Base-by-base conservation (phyloP, 345 rosid genomes). In the Bruguiera sexangula region DNA sequence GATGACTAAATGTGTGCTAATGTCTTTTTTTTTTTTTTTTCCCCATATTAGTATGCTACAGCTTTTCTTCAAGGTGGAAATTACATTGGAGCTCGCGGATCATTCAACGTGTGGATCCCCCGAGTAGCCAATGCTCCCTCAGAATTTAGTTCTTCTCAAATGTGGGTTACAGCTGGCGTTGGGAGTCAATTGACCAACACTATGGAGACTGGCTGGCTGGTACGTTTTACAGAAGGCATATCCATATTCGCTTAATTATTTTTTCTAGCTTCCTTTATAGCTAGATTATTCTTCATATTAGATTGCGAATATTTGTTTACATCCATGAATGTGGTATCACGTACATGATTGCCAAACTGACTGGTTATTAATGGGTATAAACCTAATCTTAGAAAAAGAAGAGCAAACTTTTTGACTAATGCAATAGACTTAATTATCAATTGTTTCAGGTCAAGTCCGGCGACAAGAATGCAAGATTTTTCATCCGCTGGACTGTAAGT, bases 401-500 rank as follows among this genome's bases (percentile, higher is more conserved):
- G 29, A 27, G 29, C 29, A 27, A 27, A 27, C 29, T 27, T 32
- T 6, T 32, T 6, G 43, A 8, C 43, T 43, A 43, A 13, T 13
- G 3, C 3, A 11, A 15, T 13, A 11, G 18, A 3, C 18, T 43
- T 43, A 43, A 39, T 39, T 39, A 11, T 13, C 16, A 43, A 43
- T 56, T 27, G 30, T 10, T 56, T 21, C 60, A 56, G 60, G 60
- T 56, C 16, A 24, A 0, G 26, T 4, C 6, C 16, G 31, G 60
- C 4, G 18, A 27, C 60, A 56, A 5, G 3, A 24, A 56, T 8
- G 16, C 60, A 56, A 56, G 19, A 56, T 0, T 56, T 16, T 56
- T 56, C 60, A 56, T 56, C 60, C 29, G 5, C 29, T 56, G 60
- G 60, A 56, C 60, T 4, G 60, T 56, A 55, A 55, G 59, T 24